Base-by-base conservation (phyloP, 176 grass and related monocot genomes). In the Oryza rufipogon region DNA sequence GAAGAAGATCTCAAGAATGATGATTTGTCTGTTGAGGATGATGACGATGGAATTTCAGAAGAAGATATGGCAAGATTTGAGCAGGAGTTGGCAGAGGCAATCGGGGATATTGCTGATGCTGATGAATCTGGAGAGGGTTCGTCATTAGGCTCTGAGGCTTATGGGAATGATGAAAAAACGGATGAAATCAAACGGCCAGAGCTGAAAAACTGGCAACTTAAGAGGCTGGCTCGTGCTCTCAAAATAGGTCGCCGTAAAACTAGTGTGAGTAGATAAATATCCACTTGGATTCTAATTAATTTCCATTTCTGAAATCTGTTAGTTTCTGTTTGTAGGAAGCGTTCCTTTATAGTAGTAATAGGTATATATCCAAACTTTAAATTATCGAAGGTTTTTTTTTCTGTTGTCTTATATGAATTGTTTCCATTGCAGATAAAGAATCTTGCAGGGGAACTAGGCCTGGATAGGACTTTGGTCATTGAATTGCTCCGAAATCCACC, bases 401-500 rank as follows among this genome's bases (percentile, higher is more conserved):
- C n/a, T 63, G n/a, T 79, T 71, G 20, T 34, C 63, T 68, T 56
- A 20, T 11, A 68, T 86, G 66, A 68, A 64, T 67, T 77, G 12
- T 80, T 77, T 58, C 10, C 46, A 41, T 68, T 81, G 78, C 78
- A 99, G 96, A 99, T 96, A 79, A 99, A 94, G 86, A 92, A 83
- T 85, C 96, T 99, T 86, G 86, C 93, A 51, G 91, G 80, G 49
- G 93, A 99, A 70, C 89, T 96, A 48, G 91, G 88, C 1, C 80
- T 99, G 48, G 96, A 99, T 66, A 94, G 93, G 86, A 81, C 80
- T 80, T 68, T 87, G 74, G 90, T 99, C 44, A 92, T 99, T 39
- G 88, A 96, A 88, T 83, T 92, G 61, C 91, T 99, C 68, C 90
- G 91, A 20, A 94, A 99, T 87, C 93, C 96, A 87, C 91, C 96